Conservation (phyloP, 2,329 filamentous ascomycete species). For the Dothidotthia symphoricarpi region DNA sequence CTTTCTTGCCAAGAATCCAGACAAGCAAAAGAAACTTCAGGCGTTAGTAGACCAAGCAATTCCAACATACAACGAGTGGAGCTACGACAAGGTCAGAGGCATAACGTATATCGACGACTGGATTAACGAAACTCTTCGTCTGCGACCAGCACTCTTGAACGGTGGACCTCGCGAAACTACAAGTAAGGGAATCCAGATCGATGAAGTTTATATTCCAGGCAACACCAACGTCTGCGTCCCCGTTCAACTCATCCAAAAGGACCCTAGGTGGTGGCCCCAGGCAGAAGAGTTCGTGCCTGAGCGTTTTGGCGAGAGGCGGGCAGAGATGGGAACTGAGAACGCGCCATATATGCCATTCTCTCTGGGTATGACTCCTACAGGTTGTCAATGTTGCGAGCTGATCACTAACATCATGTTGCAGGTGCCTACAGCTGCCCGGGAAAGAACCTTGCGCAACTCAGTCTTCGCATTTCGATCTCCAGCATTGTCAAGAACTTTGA, state of each 20-base stretch:
- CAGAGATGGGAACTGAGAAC: constrained; percentile 16
- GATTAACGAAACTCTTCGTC: constrained; percentile 35
- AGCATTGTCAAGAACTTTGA: constrained; percentile 21
- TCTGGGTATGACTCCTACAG: constrained; percentile 2
- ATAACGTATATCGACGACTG: constrained; percentile 31
- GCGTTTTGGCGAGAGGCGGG: constrained; percentile 12
- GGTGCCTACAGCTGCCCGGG: constrained; percentile 20
- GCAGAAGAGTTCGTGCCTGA: constrained; percentile 15
- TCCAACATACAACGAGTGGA: constrained; percentile 21
- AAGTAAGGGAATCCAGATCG: constrained; percentile 28
- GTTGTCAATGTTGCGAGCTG: not conserved
- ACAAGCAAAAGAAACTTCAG: constrained; percentile 29
- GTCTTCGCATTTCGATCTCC: constrained; percentile 16
- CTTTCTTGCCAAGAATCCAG: constrained; percentile 31
- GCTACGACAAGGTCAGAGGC: constrained; percentile 26
- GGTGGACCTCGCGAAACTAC: constrained; percentile 41
- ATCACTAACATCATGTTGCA: not conserved
- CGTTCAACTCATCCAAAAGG: constrained; percentile 24
- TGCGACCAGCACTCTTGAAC: constrained; percentile 40
- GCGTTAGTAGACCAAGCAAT: constrained; percentile 27
- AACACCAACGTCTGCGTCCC: constrained; percentile 14
- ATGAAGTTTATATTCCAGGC: constrained; percentile 14
- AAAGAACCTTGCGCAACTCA: constrained; percentile 19
- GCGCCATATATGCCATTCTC: constrained; percentile 17
- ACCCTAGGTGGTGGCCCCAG: constrained; percentile 14